phyloP scores from a whole-genome alignment of 1,284 basidiomycete species.

The Naganishia sp. region DNA sequence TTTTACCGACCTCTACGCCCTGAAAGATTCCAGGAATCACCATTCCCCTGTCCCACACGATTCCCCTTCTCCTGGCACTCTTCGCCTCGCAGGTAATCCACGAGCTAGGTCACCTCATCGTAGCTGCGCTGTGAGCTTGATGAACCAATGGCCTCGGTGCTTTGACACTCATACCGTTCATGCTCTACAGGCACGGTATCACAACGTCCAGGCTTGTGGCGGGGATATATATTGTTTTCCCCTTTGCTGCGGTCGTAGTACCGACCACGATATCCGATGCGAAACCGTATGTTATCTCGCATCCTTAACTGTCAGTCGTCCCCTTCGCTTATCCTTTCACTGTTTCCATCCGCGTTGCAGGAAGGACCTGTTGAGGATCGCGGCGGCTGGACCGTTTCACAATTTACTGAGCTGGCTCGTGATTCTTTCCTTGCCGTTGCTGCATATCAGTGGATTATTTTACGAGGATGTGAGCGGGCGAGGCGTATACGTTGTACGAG shows the following conservation, averaged over 20 bases:
- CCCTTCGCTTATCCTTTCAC: not conserved
- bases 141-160: constrained; percentile 37
- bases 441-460: not conserved
- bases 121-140: constrained; percentile 46
- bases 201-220: constrained; percentile 37
- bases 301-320: not conserved
- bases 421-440: not conserved
- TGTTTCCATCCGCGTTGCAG: constrained; percentile 31
- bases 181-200: constrained; percentile 41
- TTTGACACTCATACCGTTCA: constrained; percentile 35
- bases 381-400: constrained; percentile 48
- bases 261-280: not conserved
- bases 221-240: constrained; percentile 37
- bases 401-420: constrained; percentile 43
- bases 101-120: constrained; percentile 49
- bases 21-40: constrained; percentile 51
- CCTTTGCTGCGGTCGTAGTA: constrained; percentile 11
- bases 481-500: not conserved
- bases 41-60: constrained; percentile 46
- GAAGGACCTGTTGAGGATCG: constrained; percentile 43
- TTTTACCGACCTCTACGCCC: not conserved
- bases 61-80: constrained; percentile 46
- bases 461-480: constrained; percentile 4
- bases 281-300: not conserved
- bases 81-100: constrained; percentile 49